A percentile compares a stretch with the other conserved stretches of the same genome.
Conservation (phyloP, 306 rosid genomes). For the Rubus idaeus region DNA sequence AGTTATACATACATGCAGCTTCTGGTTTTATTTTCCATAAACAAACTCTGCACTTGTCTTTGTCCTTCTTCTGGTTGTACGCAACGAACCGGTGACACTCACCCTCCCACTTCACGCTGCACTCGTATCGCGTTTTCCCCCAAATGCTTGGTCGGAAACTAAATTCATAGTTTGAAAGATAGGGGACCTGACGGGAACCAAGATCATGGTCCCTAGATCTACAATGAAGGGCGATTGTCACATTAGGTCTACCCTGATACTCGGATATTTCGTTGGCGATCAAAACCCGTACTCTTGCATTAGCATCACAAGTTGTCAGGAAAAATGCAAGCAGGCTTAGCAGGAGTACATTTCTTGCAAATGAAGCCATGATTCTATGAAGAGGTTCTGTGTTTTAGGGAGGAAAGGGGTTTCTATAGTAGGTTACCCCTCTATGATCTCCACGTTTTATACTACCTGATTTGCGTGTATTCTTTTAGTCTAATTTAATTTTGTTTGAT, state of each 20-base stretch:
- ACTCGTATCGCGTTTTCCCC: neutral
- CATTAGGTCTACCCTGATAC: neutral
- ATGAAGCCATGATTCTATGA: neutral
- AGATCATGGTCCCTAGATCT: slow-evolving; percentile 10
- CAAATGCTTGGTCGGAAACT: neutral
- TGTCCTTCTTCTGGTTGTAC: neutral
- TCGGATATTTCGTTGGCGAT: slow-evolving; percentile 4
- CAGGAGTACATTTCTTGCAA: neutral
- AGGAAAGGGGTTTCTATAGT: neutral
- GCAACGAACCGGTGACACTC: neutral
- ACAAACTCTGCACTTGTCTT: neutral
- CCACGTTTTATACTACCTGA: neutral
- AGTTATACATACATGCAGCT: neutral
- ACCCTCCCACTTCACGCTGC: neutral
- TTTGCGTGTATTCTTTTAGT: neutral
- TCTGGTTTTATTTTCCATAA: neutral
- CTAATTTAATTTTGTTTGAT: neutral
- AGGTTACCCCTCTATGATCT: neutral
- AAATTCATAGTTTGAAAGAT: neutral
- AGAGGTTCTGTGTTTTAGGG: neutral
- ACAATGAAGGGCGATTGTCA: neutral
- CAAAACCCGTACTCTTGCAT: neutral
- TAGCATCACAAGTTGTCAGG: neutral
- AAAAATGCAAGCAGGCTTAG: neutral
- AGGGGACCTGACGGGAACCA: neutral